Evolutionary conservation across 768 basidiomycete species (phyloP), one percentile per base, ranked within the genome.

Genomic region (Trametes cingulata): DNA sequence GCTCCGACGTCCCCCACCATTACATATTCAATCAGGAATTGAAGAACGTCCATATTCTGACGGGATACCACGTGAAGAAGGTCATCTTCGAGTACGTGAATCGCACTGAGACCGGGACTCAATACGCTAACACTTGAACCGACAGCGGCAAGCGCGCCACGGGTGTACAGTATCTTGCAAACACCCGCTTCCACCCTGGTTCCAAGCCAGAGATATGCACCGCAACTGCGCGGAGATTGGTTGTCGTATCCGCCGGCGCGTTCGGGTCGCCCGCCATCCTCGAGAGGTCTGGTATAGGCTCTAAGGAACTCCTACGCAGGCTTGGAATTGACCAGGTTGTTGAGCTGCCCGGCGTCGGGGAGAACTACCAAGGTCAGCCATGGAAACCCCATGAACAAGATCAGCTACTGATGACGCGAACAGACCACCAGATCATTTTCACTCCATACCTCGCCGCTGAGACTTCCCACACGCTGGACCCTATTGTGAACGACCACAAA

Each of bases 1-100:
- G 87, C 29, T 87, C 86, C 0, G 85, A 88, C 66, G 67, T 80
- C 0, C 77, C 86, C 2, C 79, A 79, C 29, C 24, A 69, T 46
- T 75, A 76, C 54, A 57, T 80, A 2, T 80, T 78, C 48, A 70
- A 68, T 52, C 60, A 61, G n/a, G 27, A 51, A 7, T 65, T 52
- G 1, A 68, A 72, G 6, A 66, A 63, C 9, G 55, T 70, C 6
- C 65, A 66, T 7, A 74, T 78, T 48, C 40, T 77, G 1, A 73
- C 71, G 1, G 77, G 72, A 0, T 69, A 67, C 35, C 65, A 69
- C 15, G 77, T 78, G 3, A 76, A 74, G 46, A 75, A 75, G 12
- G 65, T 79, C 24, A 19, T 78, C 35, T 71, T 78, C 42, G 60
- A 67, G 78, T 79, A 43, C n/a, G 75, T 29, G 5, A 17, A 24